Evolutionary conservation across 805 yeast genomes (phyloP), one percentile per base, ranked within the genome.

Genomic region (Yamadazyma sp.): DNA sequence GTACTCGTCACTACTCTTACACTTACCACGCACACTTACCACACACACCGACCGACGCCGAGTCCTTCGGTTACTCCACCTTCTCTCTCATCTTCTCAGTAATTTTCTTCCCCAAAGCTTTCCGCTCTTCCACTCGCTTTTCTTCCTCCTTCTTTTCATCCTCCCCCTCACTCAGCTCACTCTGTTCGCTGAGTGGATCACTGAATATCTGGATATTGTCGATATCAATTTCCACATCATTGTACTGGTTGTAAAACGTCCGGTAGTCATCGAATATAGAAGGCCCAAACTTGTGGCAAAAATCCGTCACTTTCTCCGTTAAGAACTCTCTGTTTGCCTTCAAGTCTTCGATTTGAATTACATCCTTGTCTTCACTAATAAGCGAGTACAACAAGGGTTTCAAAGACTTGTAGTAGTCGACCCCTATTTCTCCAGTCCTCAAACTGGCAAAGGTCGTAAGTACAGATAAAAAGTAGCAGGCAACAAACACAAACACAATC

Each of bases 381-480:
- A 64, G 42, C 17, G 70, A 55, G 35, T 61, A 52, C 22, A 64
- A 54, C 20, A 67, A 51, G 6, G 73, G 73, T 32, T 49, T 52
- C 38, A 67, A 54, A 4, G 71, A 61, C 37, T 64, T 65, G 51
- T 65, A 66, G 37, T 61, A 60, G 42, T 67, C 72, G 27, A 65
- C 57, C 2, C 72, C 73, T 32, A 59, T 61, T 38, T 67, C 73
- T 3, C 73, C 73, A 4, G 60, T 57, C 33, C 71, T 45, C 24
- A 67, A 55, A 4, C 71, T 62, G 1, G 72, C 66, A 44, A 62
- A 67, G 0, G 73, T 67, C 13, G 70, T 66, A 20, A 64, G 50
- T 3, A 66, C 60, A 18, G 65, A 60, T 59, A 60, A 59, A 8
- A 54, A 49, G 42, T 67, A 67, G 42, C 61, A 65, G 3, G 51